These are phyloP conservation scores for Penicillium palitans DNA, from an alignment of 2,329 filamentous ascomycete genomes.

Conservation along the genomic window DNA sequence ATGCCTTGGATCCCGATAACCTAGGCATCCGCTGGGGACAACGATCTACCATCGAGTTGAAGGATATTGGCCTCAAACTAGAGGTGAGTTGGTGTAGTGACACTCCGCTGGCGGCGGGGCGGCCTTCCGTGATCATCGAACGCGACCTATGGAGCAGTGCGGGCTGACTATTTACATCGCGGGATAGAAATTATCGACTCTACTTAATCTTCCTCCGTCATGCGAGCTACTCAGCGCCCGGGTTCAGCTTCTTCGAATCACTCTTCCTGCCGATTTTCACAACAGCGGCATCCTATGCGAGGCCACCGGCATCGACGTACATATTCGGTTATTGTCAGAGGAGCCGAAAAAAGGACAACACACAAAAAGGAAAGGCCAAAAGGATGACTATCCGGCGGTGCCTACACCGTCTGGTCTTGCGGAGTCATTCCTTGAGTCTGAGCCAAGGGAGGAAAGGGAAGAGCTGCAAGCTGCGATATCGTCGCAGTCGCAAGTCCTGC, in stretches of 20 bases:
- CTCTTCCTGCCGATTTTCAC: slow-evolving; percentile 84
- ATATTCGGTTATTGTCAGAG: slow-evolving; percentile 57
- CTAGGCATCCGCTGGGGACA: slow-evolving; percentile 81
- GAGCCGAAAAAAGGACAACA: slow-evolving; percentile 35
- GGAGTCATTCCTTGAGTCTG: slow-evolving; percentile 60
- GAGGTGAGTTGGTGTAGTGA: slow-evolving; percentile 57
- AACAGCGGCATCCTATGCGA: slow-evolving; percentile 80
- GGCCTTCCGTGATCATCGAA: slow-evolving; percentile 4
- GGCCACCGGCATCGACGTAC: slow-evolving; percentile 75
- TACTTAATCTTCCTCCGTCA: slow-evolving; percentile 71
- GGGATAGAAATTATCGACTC: slow-evolving; percentile 70
- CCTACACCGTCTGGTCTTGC: slow-evolving; percentile 59
- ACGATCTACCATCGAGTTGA: slow-evolving; percentile 79
- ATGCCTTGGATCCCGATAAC: slow-evolving; percentile 81
- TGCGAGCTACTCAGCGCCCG: slow-evolving; percentile 72
- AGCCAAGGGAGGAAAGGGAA: slow-evolving; percentile 57
- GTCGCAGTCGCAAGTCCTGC: slow-evolving; percentile 52
- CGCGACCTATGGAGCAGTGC: slow-evolving; percentile 1
- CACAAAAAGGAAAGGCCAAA: slow-evolving; percentile 24
- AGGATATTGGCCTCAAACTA: slow-evolving; percentile 78
- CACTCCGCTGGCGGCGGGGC: slow-evolving; percentile 7
- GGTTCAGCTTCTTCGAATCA: slow-evolving; percentile 74
- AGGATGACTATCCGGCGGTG: slow-evolving; percentile 16
- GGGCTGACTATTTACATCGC: slow-evolving; percentile 27
- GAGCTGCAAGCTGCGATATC: slow-evolving; percentile 59